phyloP scores from a whole-genome alignment of 2,329 filamentous ascomycete species.

The Blastomyces parvus region DNA sequence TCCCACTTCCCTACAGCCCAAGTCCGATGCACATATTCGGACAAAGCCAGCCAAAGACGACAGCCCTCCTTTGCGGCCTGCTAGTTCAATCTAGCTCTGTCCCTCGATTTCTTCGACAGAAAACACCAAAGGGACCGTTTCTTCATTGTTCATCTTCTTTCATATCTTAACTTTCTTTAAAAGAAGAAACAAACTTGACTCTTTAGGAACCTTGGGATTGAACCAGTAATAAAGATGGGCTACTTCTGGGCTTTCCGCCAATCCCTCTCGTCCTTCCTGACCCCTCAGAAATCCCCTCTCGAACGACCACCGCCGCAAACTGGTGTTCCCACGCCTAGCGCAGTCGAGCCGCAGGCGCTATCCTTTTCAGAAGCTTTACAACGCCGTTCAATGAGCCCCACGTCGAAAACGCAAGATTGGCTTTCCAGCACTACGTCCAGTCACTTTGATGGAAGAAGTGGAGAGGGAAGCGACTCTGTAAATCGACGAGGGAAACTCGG shows the following conservation, averaged over 20 bases:
- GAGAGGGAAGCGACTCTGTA: neutral
- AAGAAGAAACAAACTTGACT: neutral
- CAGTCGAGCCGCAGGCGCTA: neutral
- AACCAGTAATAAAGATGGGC: slow-evolving; percentile 1
- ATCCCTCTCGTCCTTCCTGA: slow-evolving; percentile 4
- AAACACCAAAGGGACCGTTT: neutral
- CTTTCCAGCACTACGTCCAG: neutral
- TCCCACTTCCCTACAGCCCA: neutral
- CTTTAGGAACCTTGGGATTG: neutral
- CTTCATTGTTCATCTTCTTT: neutral
- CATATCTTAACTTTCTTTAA: neutral
- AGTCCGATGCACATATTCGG: neutral
- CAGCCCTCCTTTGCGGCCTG: neutral
- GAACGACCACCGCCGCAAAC: neutral
- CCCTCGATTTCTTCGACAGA: neutral
- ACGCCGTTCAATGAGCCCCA: slow-evolving; percentile 6
- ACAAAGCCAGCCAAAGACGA: neutral
- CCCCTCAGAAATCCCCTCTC: neutral
- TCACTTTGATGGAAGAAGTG: neutral
- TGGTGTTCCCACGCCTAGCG: neutral
- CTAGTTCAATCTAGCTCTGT: neutral
- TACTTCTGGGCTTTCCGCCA: slow-evolving; percentile 5
- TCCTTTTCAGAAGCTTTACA: neutral
- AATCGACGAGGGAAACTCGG: neutral
- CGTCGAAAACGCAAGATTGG: slow-evolving; percentile 6